Conservation (phyloP, 768 basidiomycete genomes). For the Leccinum olivaceopallidum region DNA sequence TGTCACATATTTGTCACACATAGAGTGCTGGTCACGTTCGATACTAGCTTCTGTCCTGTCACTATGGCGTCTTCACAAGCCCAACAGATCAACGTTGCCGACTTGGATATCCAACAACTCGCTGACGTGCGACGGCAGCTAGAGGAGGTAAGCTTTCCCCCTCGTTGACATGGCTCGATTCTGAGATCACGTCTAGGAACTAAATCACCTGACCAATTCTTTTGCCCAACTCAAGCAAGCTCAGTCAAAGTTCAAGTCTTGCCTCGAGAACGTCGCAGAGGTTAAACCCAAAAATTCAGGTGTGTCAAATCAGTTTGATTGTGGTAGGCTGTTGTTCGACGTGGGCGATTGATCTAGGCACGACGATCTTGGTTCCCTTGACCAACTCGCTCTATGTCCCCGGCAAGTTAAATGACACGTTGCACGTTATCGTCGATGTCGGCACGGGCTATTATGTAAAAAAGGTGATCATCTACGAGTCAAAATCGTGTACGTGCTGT, state of each 20-base stretch:
- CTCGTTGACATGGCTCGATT: not conserved
- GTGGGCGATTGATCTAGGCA: slow-evolving; percentile 48
- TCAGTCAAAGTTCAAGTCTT: slow-evolving; percentile 87
- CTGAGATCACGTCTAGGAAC: slow-evolving; percentile 59
- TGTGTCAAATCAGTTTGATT: slow-evolving; percentile 21
- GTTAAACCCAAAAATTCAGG: slow-evolving; percentile 71
- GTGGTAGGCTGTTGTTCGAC: not conserved
- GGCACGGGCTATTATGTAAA: slow-evolving; percentile 97
- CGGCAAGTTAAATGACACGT: slow-evolving; percentile 78
- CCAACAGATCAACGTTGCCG: slow-evolving; percentile 76
- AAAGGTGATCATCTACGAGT: slow-evolving; percentile 57
- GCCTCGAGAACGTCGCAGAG: slow-evolving; percentile 78
- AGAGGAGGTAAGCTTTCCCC: slow-evolving; percentile 64
- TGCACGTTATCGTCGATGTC: slow-evolving; percentile 91
- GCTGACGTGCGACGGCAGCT: slow-evolving; percentile 88
- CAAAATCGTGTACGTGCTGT: not conserved
- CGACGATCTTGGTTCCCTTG: slow-evolving; percentile 87
- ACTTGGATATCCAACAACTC: slow-evolving; percentile 85
- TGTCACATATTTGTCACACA: slow-evolving; percentile 16
- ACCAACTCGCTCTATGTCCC: slow-evolving; percentile 96
- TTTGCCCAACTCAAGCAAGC: slow-evolving; percentile 93
- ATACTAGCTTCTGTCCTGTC: slow-evolving; percentile 3
- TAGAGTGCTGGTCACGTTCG: slow-evolving; percentile 3
- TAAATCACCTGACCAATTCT: slow-evolving; percentile 88
- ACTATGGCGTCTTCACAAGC: slow-evolving; percentile 44